A percentile compares a stretch with the other conserved stretches of the same genome.
These are phyloP conservation scores for Chrysoporthe cubensis DNA, from an alignment of 2,329 filamentous ascomycete species.

Conservation along the genomic window DNA sequence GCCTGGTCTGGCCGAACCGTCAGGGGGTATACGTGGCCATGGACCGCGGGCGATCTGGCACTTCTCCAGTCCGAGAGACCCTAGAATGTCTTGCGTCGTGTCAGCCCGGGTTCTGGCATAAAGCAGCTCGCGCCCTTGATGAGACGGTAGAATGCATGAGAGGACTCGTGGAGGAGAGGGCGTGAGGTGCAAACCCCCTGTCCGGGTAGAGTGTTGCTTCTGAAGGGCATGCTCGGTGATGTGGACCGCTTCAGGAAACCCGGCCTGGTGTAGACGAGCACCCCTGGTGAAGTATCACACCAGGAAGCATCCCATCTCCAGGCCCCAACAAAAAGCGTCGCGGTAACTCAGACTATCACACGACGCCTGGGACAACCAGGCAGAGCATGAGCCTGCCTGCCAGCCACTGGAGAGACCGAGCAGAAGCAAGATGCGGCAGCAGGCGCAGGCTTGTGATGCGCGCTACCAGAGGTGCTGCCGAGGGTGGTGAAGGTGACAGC, in stretches of 20 bases:
- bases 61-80: not conserved
- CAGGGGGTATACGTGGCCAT: not conserved
- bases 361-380: not conserved
- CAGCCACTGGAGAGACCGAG: not conserved
- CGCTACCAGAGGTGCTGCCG: not conserved
- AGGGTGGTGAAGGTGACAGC: not conserved
- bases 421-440: conserved; percentile 1
- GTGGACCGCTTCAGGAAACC: not conserved
- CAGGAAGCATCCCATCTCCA: not conserved
- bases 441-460: not conserved
- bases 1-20: not conserved
- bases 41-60: not conserved
- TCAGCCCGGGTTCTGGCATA: not conserved
- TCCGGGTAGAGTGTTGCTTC: not conserved
- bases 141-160: not conserved
- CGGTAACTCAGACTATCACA: not conserved
- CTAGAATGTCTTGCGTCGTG: not conserved
- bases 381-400: not conserved
- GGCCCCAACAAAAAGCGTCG: not conserved
- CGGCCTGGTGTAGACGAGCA: not conserved
- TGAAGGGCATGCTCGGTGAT: conserved; percentile 1
- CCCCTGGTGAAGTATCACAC: not conserved
- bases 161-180: not conserved
- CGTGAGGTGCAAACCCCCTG: not conserved
- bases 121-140: not conserved